Evolutionary conservation across 2,329 filamentous ascomycete genomes (phyloP).

Genomic region (Pestalotiopsis sp.): DNA sequence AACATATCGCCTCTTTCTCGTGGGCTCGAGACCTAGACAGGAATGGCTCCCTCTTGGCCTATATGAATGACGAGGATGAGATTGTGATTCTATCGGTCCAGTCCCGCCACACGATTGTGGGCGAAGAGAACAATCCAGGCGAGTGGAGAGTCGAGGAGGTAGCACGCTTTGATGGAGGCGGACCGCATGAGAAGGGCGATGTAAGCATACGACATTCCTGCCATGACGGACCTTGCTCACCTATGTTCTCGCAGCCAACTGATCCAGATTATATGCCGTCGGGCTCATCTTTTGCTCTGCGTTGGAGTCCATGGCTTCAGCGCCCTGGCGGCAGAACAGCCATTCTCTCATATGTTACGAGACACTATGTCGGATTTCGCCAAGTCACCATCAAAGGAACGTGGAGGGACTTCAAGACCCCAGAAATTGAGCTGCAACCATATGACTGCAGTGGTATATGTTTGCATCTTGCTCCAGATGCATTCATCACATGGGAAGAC

Average conservation of each 20-base stretch:
- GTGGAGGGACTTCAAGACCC: constrained; percentile 38
- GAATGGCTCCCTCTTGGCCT: constrained; percentile 51
- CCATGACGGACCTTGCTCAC: background rate
- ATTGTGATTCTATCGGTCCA: constrained; percentile 55
- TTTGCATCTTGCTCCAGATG: constrained; percentile 51
- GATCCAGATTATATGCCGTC: constrained; percentile 54
- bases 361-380: constrained; percentile 59
- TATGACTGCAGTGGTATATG: constrained; percentile 52
- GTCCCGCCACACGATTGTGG: constrained; percentile 30
- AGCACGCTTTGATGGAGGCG: constrained; percentile 48
- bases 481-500: constrained; percentile 61
- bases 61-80: constrained; percentile 52
- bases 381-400: constrained; percentile 43
- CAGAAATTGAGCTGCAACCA: constrained; percentile 41
- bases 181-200: constrained; percentile 43
- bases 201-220: constrained; percentile 26
- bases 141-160: constrained; percentile 55
- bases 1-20: constrained; percentile 52
- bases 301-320: constrained; percentile 57
- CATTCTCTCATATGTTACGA: constrained; percentile 53
- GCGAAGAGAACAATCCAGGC: constrained; percentile 21
- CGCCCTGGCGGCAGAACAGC: constrained; percentile 38
- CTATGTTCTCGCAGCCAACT: constrained; percentile 21
- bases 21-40: constrained; percentile 51
- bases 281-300: constrained; percentile 53